phyloP scores from a whole-genome alignment of 768 basidiomycete genomes.

The Leccinum arenicola region DNA sequence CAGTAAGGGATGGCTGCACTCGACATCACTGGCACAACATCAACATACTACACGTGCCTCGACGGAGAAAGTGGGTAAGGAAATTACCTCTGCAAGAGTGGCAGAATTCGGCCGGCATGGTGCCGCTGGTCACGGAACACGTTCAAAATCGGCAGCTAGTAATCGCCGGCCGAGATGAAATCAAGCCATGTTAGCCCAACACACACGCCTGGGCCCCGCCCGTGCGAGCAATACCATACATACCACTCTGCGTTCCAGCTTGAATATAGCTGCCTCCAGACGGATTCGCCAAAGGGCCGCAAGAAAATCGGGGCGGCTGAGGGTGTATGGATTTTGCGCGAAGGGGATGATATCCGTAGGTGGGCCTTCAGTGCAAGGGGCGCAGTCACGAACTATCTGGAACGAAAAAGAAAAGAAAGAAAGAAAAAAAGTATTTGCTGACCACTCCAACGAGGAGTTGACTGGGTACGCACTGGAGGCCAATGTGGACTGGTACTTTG shows the following conservation, averaged over 20 bases:
- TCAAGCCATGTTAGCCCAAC: constrained; percentile 1
- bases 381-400: neutral
- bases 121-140: constrained; percentile 10
- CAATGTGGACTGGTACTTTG: neutral
- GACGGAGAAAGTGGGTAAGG: neutral
- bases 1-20: neutral
- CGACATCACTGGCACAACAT: neutral
- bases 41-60: neutral
- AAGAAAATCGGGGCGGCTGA: constrained; percentile 10
- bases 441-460: neutral
- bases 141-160: constrained; percentile 21
- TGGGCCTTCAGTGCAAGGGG: neutral
- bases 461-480: constrained; percentile 1
- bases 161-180: neutral
- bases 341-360: neutral
- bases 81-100: constrained; percentile 7
- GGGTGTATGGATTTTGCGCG: neutral
- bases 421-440: too few relatives aligned
- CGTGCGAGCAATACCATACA: neutral
- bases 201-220: neutral
- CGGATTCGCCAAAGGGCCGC: constrained; percentile 17
- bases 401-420: neutral
- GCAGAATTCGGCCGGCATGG: neutral
- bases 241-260: constrained; percentile 23
- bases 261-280: constrained; percentile 19